phyloP scores from a whole-genome alignment of 495 filamentous ascomycete genomes.

The Jackrogersella minutella region DNA sequence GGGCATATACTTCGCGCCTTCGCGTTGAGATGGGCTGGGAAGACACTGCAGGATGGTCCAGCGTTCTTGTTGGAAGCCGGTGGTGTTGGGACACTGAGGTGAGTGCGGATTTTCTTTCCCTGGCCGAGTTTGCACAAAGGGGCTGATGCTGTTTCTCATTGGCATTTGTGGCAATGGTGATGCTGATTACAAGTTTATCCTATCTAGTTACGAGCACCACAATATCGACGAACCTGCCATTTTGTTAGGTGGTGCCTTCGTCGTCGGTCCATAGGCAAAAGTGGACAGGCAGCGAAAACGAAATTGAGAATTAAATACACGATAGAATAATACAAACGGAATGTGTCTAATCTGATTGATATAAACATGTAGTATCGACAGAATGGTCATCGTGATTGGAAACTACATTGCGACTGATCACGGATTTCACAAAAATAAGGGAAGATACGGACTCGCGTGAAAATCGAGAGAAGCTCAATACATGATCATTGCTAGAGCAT shows the following conservation, averaged over 20 bases:
- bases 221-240: conserved; percentile 74
- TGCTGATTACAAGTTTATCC: conserved; percentile 31
- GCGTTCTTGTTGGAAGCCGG: conserved; percentile 81
- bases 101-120: conserved; percentile 14
- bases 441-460: too few species aligned
- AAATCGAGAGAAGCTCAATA: too few species aligned
- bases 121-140: neutral
- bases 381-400: too few species aligned
- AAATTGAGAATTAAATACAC: neutral
- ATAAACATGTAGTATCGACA: neutral
- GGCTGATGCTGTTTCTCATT: neutral
- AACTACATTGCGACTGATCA: too few species aligned
- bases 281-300: too few species aligned
- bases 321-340: neutral
- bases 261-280: conserved; percentile 48
- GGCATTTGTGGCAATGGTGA: neutral
- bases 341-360: neutral
- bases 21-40: conserved; percentile 84
- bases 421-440: too few species aligned
- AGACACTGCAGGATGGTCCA: conserved; percentile 70
- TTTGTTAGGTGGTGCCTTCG: conserved; percentile 70
- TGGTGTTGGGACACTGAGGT: conserved; percentile 83
- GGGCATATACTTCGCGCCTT: conserved; percentile 91
- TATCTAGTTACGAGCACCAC: conserved; percentile 70
- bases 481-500: too few species aligned